phyloP scores from a whole-genome alignment of 2,329 filamentous ascomycete species.

The Exutisphaerella laricina region DNA sequence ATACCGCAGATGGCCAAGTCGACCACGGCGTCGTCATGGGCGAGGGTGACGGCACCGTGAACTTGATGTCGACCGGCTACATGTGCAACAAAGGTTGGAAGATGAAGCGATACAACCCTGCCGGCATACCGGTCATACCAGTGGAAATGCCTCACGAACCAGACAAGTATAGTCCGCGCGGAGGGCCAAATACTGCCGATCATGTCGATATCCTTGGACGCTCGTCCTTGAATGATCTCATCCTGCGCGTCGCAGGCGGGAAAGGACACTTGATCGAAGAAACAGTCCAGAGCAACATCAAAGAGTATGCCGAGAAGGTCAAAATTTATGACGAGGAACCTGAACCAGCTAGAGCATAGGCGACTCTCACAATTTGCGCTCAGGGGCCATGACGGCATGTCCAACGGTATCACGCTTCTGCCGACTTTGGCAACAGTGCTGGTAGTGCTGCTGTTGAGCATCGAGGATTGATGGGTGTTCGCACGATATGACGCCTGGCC shows the following conservation, averaged over 20 bases:
- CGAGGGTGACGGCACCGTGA: conserved; percentile 94
- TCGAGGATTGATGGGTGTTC: no score
- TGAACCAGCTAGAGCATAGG: conserved; percentile 1
- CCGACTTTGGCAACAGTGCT: no score
- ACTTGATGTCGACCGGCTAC: conserved; percentile 83
- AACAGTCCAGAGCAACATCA: conserved; percentile 73
- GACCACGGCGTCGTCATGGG: conserved; percentile 94
- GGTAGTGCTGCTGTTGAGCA: no score
- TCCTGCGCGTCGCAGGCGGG: conserved; percentile 79
- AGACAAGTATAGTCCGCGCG: conserved; percentile 79
- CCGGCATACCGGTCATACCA: conserved; percentile 71
- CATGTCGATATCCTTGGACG: conserved; percentile 95
- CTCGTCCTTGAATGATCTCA: conserved; percentile 82
- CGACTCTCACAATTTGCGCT: no score
- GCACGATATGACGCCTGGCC: no score
- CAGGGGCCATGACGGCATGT: no score
- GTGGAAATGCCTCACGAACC: conserved; percentile 97
- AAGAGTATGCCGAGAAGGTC: conserved; percentile 74
- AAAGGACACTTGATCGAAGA: conserved; percentile 74
- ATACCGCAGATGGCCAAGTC: conserved; percentile 50
- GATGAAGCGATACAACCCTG: conserved; percentile 89
- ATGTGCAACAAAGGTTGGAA: conserved; percentile 97
- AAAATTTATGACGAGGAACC: conserved; percentile 20
- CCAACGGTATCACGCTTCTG: no score
- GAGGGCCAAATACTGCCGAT: conserved; percentile 67